Conservation (phyloP, 2,329 filamentous ascomycete species). For the Microsporum canis region DNA sequence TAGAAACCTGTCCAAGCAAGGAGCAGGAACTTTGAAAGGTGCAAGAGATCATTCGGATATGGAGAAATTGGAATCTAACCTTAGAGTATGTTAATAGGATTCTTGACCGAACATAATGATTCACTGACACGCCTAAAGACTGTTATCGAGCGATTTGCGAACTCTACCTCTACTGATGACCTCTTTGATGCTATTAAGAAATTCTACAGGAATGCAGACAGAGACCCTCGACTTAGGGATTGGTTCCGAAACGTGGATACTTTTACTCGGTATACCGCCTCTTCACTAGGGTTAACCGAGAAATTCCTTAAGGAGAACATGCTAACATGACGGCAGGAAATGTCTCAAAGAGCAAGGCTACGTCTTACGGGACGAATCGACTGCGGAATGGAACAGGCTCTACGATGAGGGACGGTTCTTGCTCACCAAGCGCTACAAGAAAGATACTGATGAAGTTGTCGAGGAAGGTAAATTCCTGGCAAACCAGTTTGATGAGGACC, state of each 20-base stretch:
- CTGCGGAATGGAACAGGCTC: conserved; percentile 68
- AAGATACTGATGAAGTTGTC: conserved; percentile 72
- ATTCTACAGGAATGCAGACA: conserved; percentile 78
- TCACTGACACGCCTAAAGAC: conserved; percentile 51
- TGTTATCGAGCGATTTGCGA: conserved; percentile 89
- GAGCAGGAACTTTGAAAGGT: conserved; percentile 59
- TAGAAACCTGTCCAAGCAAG: conserved; percentile 52
- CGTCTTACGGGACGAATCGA: conserved; percentile 71
- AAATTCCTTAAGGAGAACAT: background rate
- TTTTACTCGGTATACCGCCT: conserved; percentile 49
- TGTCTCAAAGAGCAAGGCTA: conserved; percentile 84
- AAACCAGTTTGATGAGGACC: conserved; percentile 79
- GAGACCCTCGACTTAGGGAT: conserved; percentile 69
- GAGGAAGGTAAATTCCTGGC: conserved; percentile 85
- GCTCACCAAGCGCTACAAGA: conserved; percentile 75
- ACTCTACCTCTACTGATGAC: conserved; percentile 79
- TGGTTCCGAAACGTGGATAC: conserved; percentile 76
- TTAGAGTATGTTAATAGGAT: conserved; percentile 49
- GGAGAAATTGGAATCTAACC: conserved; percentile 61
- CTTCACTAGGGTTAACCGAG: background rate
- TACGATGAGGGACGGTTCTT: conserved; percentile 80
- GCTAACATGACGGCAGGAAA: conserved; percentile 38
- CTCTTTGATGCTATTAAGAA: conserved; percentile 73
- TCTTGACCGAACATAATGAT: conserved; percentile 27
- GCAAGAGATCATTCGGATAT: conserved; percentile 55